Conservation (phyloP, 805 yeast species). For the Ogataea kodamae region DNA sequence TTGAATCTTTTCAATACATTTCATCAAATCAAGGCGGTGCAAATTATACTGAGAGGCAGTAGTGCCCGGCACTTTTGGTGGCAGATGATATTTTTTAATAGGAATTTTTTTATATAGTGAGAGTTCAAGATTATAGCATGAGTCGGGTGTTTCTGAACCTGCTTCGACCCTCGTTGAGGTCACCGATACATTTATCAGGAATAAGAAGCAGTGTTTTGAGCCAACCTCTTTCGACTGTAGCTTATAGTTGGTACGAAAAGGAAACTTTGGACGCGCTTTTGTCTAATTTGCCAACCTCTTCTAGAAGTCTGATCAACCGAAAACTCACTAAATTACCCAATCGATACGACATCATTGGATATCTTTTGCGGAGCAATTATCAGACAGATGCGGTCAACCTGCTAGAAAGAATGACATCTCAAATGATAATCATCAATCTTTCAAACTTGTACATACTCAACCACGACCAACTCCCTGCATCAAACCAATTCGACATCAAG, state of each 20-base stretch:
- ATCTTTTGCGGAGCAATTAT: conserved; percentile 9
- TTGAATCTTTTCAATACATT: too few species aligned
- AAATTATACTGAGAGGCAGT: too few species aligned
- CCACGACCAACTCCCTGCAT: too few species aligned
- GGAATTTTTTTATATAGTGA: too few species aligned
- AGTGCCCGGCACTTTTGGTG: too few species aligned
- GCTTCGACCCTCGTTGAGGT: too few species aligned
- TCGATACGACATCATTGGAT: conserved; percentile 12
- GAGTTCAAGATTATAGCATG: too few species aligned
- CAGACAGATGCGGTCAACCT: conserved; percentile 5
- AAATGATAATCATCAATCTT: conserved; percentile 6
- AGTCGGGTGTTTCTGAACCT: too few species aligned
- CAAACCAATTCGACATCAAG: not conserved
- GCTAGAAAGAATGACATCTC: conserved; percentile 4
- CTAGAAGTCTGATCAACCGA: conserved; percentile 1
- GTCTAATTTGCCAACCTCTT: not conserved
- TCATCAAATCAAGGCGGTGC: conserved; percentile 13
- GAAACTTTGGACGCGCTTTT: conserved; percentile 2
- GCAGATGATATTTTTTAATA: too few species aligned
- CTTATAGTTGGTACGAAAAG: conserved; percentile 4
- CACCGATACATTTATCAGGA: too few species aligned
- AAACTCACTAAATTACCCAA: conserved; percentile 12
- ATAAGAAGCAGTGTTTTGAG: not conserved
- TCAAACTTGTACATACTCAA: conserved; percentile 9
- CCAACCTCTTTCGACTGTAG: conserved; percentile 3